Base-by-base conservation (phyloP, 1,284 basidiomycete genomes). In the Ceratobasidium sp. region DNA sequence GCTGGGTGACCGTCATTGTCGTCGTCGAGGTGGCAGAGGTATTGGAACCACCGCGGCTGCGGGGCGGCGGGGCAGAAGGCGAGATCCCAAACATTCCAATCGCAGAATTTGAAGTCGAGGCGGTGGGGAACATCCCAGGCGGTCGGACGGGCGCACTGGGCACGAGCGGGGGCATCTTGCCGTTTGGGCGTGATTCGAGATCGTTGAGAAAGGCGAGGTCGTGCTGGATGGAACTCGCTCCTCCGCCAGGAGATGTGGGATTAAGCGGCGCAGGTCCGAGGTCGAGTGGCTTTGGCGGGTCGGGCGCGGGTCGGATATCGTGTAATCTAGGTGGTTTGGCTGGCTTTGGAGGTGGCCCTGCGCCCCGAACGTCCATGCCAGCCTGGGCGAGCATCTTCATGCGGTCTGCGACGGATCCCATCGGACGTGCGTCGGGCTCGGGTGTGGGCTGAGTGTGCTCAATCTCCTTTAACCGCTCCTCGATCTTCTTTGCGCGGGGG, bases 311-410 rank as follows among this genome's bases (percentile, higher is more conserved):
- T 17, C 17, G 10, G 38, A 40, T 40, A 17, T 8, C 20, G 22
- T 12, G 45, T 47, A 7, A 6, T 20, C 7, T 12, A 7, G 71
- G 74, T 74, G 8, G 73, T 53, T 22, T 71, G 43, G 38, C 53
- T 71, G 3, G n/a, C 13, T 31, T 40, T 20, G 62, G 17, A 17
- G 27, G 42, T 47, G 45, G n/a, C 74, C 75, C 4, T n/a, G n/a
- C n/a, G n/a, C n/a, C n/a, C n/a, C n/a, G n/a, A n/a, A 78, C 76
- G 52, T 78, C 74, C 77, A 81, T 77, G 1, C 80, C 80, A 22
- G 75, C 76, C 2, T 77, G 77, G 17, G 73, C 71, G 0, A 81
- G 72, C 12, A 78, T 77, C 42, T 75, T 76, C 77, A 81, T 77
- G 34, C 80, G 72, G 68, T 80, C 79, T 4, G 77, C 77, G 29